Evolutionary conservation across 2,329 filamentous ascomycete genomes (phyloP).

Genomic region (Cladophialophora carrionii): DNA sequence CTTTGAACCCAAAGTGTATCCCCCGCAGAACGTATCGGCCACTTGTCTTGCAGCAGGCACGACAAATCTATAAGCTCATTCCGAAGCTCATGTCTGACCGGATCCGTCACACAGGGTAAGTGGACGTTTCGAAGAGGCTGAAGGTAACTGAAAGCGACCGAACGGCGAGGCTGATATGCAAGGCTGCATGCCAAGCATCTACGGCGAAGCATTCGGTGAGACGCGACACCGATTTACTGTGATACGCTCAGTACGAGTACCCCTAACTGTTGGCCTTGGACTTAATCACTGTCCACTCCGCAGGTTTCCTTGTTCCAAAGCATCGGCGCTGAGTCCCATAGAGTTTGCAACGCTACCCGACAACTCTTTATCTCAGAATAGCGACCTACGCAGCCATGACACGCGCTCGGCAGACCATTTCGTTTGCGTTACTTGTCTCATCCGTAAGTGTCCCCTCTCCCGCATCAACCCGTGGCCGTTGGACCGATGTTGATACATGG

Average conservation of each 20-base stretch:
- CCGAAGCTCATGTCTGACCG: background rate
- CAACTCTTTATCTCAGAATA: background rate
- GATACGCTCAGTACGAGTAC: background rate
- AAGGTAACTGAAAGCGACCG: background rate
- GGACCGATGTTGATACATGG: constrained; percentile 2
- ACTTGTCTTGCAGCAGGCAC: background rate
- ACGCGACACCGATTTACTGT: constrained; percentile 9
- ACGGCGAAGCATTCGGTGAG: constrained; percentile 9
- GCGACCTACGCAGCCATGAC: constrained; percentile 66
- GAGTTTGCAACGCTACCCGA: background rate
- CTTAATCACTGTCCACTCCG: background rate
- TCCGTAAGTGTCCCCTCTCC: constrained; percentile 23
- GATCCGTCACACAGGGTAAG: background rate
- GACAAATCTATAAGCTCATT: background rate
- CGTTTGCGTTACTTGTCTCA: constrained; percentile 54
- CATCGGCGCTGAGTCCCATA: background rate
- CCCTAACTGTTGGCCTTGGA: background rate
- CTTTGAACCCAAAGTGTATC: background rate
- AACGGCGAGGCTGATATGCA: background rate
- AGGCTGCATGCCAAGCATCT: constrained; percentile 20
- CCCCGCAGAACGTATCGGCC: background rate
- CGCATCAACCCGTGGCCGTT: background rate
- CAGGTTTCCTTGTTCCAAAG: background rate
- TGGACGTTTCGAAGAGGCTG: background rate
- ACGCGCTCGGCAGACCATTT: constrained; percentile 89